Conservation (phyloP, 192 early-diverging fungal species). For the Coemansia reversa region DNA sequence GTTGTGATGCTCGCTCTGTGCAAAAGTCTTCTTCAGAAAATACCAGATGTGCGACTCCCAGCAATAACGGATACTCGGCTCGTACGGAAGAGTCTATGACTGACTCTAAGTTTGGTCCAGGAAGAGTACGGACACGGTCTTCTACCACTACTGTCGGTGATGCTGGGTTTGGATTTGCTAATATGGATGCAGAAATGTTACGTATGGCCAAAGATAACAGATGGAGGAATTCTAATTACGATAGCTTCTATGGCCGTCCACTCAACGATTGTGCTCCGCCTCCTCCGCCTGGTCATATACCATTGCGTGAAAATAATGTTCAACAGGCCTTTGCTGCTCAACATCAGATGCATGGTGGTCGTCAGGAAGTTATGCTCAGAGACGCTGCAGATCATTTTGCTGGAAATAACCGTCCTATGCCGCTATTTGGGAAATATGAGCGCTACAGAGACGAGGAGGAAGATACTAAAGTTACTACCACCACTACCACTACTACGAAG, state of each 20-base stretch:
- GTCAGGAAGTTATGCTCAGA: constrained; percentile 31
- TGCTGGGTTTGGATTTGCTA: constrained; percentile 44
- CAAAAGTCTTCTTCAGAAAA: neutral
- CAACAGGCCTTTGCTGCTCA: constrained; percentile 29
- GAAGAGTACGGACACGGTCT: constrained; percentile 40
- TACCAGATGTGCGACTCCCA: constrained; percentile 13
- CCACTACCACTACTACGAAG: constrained; percentile 45
- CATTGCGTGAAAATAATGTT: constrained; percentile 35
- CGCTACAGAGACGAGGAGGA: constrained; percentile 19
- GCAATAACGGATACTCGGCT: constrained; percentile 11
- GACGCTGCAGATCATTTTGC: constrained; percentile 34
- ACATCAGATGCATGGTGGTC: constrained; percentile 24
- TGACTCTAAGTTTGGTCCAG: constrained; percentile 39
- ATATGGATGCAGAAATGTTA: constrained; percentile 48
- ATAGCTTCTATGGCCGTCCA: constrained; percentile 33
- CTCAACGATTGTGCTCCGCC: constrained; percentile 9
- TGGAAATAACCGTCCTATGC: constrained; percentile 25
- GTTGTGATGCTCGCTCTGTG: constrained; percentile 19
- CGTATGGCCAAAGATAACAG: constrained; percentile 43
- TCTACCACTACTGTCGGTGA: constrained; percentile 43
- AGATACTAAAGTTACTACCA: constrained; percentile 37
- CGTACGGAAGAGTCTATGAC: constrained; percentile 39
- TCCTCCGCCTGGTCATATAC: constrained; percentile 28
- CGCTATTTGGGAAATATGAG: constrained; percentile 28
- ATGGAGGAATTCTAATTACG: constrained; percentile 22